Evolutionary conservation across 768 basidiomycete genomes (phyloP).

Genomic region (Naganishia friedmannii): DNA sequence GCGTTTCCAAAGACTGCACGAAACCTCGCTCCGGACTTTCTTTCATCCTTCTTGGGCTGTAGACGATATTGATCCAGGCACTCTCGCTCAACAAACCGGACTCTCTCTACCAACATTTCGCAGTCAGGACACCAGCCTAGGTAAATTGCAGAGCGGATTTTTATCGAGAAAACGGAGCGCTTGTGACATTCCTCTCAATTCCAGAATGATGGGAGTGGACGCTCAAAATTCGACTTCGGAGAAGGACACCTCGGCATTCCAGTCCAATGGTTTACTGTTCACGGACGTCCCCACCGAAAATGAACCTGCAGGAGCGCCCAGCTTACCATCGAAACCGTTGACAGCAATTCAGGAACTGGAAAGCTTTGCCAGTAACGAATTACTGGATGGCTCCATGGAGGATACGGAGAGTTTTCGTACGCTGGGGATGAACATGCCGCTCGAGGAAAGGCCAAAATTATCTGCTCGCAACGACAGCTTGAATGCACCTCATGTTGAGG

Average conservation of each 20-base stretch:
- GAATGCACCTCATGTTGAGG: neutral
- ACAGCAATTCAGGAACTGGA: constrained; percentile 7
- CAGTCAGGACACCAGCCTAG: too few relatives aligned
- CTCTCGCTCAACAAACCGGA: too few relatives aligned
- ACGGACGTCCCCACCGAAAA: neutral
- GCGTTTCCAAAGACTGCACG: neutral
- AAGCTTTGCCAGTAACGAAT: constrained; percentile 3
- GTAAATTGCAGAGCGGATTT: neutral
- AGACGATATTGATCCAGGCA: too few relatives aligned
- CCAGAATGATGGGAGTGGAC: neutral
- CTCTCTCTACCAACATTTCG: too few relatives aligned
- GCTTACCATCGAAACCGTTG: neutral
- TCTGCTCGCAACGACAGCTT: neutral
- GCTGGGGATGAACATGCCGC: neutral
- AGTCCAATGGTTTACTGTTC: constrained; percentile 35
- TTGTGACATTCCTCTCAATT: neutral
- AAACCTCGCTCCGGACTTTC: neutral
- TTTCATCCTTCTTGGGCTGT: too few relatives aligned
- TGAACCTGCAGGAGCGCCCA: neutral
- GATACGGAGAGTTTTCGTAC: neutral
- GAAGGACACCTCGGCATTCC: constrained; percentile 23
- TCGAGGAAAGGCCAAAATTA: neutral
- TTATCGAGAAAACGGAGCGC: neutral
- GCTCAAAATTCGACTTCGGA: neutral
- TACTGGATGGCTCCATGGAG: neutral